Percentiles rank a stretch among this genome's conserved stretches.
phyloP scores from a whole-genome alignment of 148 eudicot species.

The Camellia japonica region DNA sequence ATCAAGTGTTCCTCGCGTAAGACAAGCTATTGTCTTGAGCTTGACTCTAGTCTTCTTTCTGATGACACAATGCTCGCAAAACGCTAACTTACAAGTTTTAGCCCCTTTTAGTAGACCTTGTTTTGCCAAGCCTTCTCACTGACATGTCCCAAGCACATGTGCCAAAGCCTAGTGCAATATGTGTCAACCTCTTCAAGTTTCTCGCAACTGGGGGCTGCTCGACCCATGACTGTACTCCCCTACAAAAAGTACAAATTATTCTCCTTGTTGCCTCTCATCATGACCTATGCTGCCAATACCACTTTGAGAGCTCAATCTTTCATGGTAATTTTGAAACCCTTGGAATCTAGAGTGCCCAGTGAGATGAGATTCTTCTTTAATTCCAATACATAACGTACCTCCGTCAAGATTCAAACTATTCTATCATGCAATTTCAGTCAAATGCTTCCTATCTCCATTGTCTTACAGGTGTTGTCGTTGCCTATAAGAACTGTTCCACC shows the following conservation, averaged over 20 bases:
- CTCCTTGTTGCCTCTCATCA: background rate
- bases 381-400: background rate
- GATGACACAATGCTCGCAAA: background rate
- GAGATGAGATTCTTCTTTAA: constrained; percentile 10
- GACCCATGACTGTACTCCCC: background rate
- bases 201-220: too few species aligned
- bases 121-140: background rate
- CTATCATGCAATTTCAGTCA: background rate
- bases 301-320: background rate
- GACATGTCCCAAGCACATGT: background rate
- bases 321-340: background rate
- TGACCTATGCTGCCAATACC: background rate
- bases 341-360: background rate
- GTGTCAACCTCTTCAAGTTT: background rate
- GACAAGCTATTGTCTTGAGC: background rate
- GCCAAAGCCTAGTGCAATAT: background rate
- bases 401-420: background rate
- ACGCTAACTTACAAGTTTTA: background rate
- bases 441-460: background rate
- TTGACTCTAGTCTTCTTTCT: background rate
- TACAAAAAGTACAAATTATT: background rate
- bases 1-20: background rate
- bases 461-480: background rate
- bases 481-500: background rate
- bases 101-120: background rate